Evolutionary conservation across 1,284 basidiomycete genomes (phyloP).

Genomic region (Mycena sp.): DNA sequence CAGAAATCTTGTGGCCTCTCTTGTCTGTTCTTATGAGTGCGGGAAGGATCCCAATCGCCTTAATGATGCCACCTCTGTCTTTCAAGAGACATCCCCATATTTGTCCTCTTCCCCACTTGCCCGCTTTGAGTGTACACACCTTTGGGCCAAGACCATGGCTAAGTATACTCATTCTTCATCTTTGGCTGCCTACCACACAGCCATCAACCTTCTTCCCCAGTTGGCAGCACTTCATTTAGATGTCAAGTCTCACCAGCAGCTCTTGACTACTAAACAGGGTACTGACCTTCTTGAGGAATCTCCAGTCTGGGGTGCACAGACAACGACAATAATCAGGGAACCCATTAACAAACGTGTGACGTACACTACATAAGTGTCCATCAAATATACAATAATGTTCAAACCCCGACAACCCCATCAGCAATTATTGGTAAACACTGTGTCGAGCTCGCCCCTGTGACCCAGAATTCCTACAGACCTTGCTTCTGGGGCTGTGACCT

Average conservation of each 20-base stretch:
- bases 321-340: neutral
- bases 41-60: neutral
- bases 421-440: too few relatives aligned
- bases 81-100: neutral
- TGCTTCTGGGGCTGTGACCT: neutral
- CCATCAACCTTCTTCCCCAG: slow-evolving; percentile 3
- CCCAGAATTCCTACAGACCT: too few relatives aligned
- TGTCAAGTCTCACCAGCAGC: neutral
- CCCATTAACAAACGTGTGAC: too few relatives aligned
- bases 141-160: neutral
- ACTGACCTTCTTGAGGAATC: too few relatives aligned
- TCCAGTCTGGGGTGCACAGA: too few relatives aligned
- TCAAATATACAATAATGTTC: too few relatives aligned
- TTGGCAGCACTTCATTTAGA: neutral
- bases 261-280: too few relatives aligned
- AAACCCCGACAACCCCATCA: too few relatives aligned
- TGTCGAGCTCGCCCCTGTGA: too few relatives aligned
- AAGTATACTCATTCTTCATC: neutral
- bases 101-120: neutral
- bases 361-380: too few relatives aligned
- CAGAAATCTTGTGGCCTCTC: neutral
- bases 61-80: neutral
- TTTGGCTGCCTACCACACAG: neutral
- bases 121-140: neutral
- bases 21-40: neutral